Evolutionary conservation across 1,284 basidiomycete genomes (phyloP), one percentile per base, ranked within the genome.

Genomic region (Sporisorium reilianum): DNA sequence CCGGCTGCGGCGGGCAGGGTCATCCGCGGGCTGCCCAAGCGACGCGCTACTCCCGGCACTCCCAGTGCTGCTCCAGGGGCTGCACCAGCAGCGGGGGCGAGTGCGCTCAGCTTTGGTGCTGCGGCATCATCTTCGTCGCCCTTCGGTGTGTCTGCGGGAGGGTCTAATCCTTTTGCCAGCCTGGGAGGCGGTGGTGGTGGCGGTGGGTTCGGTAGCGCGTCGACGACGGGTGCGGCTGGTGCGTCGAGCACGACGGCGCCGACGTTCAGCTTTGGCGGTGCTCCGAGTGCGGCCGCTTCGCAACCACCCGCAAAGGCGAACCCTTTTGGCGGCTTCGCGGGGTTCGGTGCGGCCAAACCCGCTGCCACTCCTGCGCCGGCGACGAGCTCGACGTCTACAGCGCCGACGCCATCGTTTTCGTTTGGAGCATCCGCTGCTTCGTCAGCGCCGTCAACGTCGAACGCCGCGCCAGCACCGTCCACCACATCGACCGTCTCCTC

Each of bases 1-100:
- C 71, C 71, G 0, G 51, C 65, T 36, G 57, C 60, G n/a, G n/a
- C n/a, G 9, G 71, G 71, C 3, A 49, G 71, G 36, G 65, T 74
- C 30, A 74, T 74, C 28, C 65, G 71, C 3, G 65, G 71, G 1
- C 45, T 74, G 3, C 71, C 71, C 23, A 74, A 74, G 25, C 61
- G 65, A 32, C 51, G 26, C 14, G 71, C 62, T 0, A 50, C 54
- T 8, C 52, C 64, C 7, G 60, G 55, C 16, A 64, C 62, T 14
- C 62, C 61, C 9, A 64, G 56, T 16, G 49, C 61, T 18, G 55
- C 52, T n/a, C 20, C 60, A 3, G 34, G 57, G 11, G 55, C 51
- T 12, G 57, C 64, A 26, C 49, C 64, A 20, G 26, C 55, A 11
- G 34, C 61, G 6, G n/a, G n/a, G n/a, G n/a, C 65, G 12, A 55